Base-by-base conservation (phyloP, 768 basidiomycete genomes). In the Termitomyces sp. region DNA sequence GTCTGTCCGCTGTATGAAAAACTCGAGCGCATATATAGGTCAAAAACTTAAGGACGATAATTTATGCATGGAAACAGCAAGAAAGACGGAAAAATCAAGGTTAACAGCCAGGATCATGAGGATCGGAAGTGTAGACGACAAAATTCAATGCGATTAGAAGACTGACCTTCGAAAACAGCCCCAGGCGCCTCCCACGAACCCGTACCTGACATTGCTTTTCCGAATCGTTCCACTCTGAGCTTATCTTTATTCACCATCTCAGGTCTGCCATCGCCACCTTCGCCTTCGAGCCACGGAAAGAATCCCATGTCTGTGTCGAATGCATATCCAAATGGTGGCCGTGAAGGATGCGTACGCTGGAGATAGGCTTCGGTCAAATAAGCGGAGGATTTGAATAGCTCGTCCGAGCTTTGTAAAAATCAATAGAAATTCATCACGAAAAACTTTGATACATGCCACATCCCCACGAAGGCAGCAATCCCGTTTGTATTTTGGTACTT, bases 261-360 rank as follows among this genome's bases (percentile, higher is more conserved):
- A 9, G 36, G 30, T 58, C 43, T 38, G 4, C 35, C 38, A 5
- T 55, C 44, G 14, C 53, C 40, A 4, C 56, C 58, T 35, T 57
- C 58, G 20, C 81, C 81, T 68, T 91, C 90, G 6, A 92, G 73
- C 90, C 90, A 92, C 20, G 80, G 82, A 62, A 91, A 92, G 65
- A 80, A 90, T 2, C 79, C 79, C 6, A 73, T 74, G 47, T 73
- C 63, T 56, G 69, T 63, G 64, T 66, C 72, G 64, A 91, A 90
- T 11, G 89, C 90, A 62, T 85, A 74, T 65, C 87, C 88, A 65
- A 91, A 91, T 0, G 89, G 87, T 3, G 87, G 77, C 30, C 76
- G 75, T 49, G 80, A 81, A 13, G 81, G 79, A 47, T 80, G 76
- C 3, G 71, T 72, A 3, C 68, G 64, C 2, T 74, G 70, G 32